A percentile compares a stretch with the other conserved stretches of the same genome.
Evolutionary conservation across 2,329 filamentous ascomycete genomes (phyloP).

Genomic region (Pseudomassariella vexata): DNA sequence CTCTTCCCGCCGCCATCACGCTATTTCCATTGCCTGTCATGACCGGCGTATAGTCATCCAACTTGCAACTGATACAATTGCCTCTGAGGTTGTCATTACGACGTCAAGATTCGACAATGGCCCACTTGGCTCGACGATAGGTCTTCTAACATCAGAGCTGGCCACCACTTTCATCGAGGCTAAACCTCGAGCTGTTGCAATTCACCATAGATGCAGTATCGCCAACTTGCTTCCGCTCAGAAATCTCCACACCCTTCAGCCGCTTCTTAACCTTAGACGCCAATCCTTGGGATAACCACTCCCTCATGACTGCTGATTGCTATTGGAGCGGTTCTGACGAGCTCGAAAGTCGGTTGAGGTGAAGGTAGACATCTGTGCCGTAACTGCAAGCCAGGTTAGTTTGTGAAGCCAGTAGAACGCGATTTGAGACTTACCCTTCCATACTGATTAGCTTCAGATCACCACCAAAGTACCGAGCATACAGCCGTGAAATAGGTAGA

Average conservation of each 20-base stretch:
- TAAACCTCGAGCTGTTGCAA: slow-evolving; percentile 3
- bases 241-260: slow-evolving; percentile 67
- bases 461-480: slow-evolving; percentile 94
- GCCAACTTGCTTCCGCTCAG: slow-evolving; percentile 83
- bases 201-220: slow-evolving; percentile 54
- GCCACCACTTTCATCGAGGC: slow-evolving; percentile 4
- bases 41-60: too few relatives aligned
- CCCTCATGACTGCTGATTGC: slow-evolving; percentile 84
- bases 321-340: slow-evolving; percentile 97
- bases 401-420: slow-evolving; percentile 11
- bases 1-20: too few relatives aligned
- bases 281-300: slow-evolving; percentile 62
- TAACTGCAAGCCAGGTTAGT: slow-evolving; percentile 64
- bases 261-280: slow-evolving; percentile 57
- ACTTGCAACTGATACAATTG: too few relatives aligned
- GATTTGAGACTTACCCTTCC: slow-evolving; percentile 71
- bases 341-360: slow-evolving; percentile 90
- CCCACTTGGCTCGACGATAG: too few relatives aligned
- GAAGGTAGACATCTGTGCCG: slow-evolving; percentile 96
- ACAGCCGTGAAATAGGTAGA: slow-evolving; percentile 85
- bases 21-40: too few relatives aligned
- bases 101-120: too few relatives aligned
- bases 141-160: slow-evolving; percentile 5
- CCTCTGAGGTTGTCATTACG: too few relatives aligned
- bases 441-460: slow-evolving; percentile 98